Percentiles rank a stretch among this genome's conserved stretches.
phyloP scores from a whole-genome alignment of 164 flowering plant species.

The Magnolia officinalis region DNA sequence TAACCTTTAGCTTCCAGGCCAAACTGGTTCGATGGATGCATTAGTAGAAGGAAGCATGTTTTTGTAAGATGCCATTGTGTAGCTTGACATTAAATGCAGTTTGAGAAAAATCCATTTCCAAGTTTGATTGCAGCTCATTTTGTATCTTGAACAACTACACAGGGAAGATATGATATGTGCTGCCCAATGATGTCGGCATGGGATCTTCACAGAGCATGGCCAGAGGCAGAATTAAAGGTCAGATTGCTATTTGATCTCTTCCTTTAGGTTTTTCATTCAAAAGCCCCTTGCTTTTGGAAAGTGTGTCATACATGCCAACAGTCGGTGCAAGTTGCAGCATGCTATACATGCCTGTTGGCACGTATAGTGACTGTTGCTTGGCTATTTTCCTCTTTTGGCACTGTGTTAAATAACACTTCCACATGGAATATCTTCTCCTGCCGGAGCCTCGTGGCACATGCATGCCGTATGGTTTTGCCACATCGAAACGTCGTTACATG shows the following conservation, averaged over 20 bases:
- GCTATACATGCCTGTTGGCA: background rate
- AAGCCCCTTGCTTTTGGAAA: background rate
- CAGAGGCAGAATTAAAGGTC: conserved; percentile 91
- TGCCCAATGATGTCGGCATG: conserved; percentile 99
- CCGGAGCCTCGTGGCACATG: no score
- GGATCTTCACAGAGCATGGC: conserved; percentile 99
- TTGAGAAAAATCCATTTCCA: background rate
- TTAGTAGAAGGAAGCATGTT: background rate
- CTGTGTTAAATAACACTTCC: background rate
- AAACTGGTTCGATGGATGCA: no score
- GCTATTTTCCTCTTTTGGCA: background rate
- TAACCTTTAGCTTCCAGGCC: no score
- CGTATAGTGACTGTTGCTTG: background rate
- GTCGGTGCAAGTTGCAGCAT: background rate
- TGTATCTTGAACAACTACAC: conserved; percentile 21
- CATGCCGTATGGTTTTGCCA: background rate
- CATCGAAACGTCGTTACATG: background rate
- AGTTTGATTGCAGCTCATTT: conserved; percentile 5
- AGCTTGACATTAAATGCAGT: background rate
- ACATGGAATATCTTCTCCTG: no score
- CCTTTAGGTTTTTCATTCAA: background rate
- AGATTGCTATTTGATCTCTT: conserved; percentile 7
- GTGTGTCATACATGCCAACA: background rate
- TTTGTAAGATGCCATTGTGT: background rate
- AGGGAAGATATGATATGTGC: conserved; percentile 95